phyloP scores from a whole-genome alignment of 2,329 filamentous ascomycete species.

The Talaromyces sp. region DNA sequence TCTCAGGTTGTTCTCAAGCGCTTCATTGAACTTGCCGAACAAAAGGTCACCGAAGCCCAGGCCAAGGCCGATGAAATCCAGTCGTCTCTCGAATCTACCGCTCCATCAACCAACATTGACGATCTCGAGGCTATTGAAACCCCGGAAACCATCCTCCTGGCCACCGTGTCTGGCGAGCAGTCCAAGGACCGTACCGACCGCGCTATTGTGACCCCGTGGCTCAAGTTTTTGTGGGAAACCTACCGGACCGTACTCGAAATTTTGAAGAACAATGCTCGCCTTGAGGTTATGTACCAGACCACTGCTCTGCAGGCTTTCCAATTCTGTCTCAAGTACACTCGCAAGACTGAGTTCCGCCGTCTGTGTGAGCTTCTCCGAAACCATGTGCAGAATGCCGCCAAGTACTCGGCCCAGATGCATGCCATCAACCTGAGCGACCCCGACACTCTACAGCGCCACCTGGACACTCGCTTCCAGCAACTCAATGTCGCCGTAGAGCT shows the following conservation, averaged over 20 bases:
- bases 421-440: constrained; percentile 98
- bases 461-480: constrained; percentile 98
- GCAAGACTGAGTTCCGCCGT: constrained; percentile 98
- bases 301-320: constrained; percentile 98
- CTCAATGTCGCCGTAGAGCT: constrained; percentile 96
- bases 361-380: constrained; percentile 97
- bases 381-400: constrained; percentile 97
- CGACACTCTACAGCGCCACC: constrained; percentile 91
- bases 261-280: constrained; percentile 94
- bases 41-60: constrained; percentile 94
- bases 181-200: constrained; percentile 95
- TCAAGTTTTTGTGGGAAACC: constrained; percentile 99
- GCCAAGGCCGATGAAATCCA: constrained; percentile 94
- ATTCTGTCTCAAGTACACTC: constrained; percentile 95
- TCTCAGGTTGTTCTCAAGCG: constrained; percentile 81
- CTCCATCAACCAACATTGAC: constrained; percentile 71
- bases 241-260: constrained; percentile 98
- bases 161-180: constrained; percentile 96
- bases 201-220: constrained; percentile 96
- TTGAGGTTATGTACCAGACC: constrained; percentile 97
- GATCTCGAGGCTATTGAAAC: constrained; percentile 97
- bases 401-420: constrained; percentile 98
- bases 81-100: constrained; percentile 72
- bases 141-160: constrained; percentile 94
- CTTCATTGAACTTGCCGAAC: constrained; percentile 94